Percentiles rank a stretch among this genome's conserved stretches.
phyloP scores from a whole-genome alignment of 148 eudicot genomes.

The Rhododendron ovatum region DNA sequence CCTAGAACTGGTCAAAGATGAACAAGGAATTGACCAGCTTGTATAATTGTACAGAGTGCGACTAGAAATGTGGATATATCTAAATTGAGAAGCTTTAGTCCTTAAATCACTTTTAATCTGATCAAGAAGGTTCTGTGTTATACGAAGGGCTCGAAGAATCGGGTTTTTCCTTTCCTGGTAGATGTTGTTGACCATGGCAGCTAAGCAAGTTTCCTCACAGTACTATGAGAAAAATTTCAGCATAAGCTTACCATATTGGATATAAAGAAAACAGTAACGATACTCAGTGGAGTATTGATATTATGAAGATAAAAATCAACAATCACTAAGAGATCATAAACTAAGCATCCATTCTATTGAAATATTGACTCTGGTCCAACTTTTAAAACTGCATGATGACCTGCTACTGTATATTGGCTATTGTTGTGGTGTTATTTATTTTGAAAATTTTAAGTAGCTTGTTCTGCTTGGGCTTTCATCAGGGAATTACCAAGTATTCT shows the following conservation, averaged over 20 bases:
- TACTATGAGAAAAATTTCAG: background rate
- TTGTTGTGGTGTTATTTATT: background rate
- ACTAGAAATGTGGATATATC: background rate
- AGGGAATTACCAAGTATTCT: background rate
- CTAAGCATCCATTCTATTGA: background rate
- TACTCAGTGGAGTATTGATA: background rate
- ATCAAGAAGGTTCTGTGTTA: background rate
- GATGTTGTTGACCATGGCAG: background rate
- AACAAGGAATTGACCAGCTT: background rate
- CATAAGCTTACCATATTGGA: background rate
- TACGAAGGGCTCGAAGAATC: background rate
- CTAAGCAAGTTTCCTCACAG: background rate
- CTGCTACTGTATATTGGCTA: background rate
- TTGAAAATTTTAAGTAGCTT: background rate
- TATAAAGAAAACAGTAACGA: background rate
- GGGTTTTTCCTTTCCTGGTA: background rate
- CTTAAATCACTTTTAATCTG: background rate
- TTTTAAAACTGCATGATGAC: background rate
- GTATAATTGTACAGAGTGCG: background rate
- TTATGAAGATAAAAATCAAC: background rate
- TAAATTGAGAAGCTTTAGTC: background rate
- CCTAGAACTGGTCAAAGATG: background rate
- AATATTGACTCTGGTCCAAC: background rate
- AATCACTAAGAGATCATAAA: background rate
- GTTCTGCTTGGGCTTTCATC: constrained; percentile 4